These are phyloP conservation scores for Sphaerulina musiva DNA, from an alignment of 2,329 filamentous ascomycete genomes.

Conservation along the genomic window DNA sequence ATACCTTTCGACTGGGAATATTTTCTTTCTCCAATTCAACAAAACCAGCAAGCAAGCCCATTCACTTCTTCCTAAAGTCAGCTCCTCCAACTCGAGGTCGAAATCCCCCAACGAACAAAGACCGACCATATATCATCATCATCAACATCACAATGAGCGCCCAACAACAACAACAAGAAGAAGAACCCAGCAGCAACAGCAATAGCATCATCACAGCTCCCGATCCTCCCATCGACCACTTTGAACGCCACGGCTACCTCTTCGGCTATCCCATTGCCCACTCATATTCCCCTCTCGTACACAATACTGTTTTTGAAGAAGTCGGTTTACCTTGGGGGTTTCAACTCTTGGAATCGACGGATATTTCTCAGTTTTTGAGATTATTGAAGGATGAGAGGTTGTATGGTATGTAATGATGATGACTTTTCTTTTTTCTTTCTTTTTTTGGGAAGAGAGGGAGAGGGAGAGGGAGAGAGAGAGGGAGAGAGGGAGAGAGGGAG, in stretches of 20 bases:
- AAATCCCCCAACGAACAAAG: neutral
- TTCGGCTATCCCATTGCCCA: constrained; percentile 54
- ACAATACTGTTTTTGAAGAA: constrained; percentile 49
- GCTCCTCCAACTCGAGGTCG: neutral
- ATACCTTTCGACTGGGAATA: too few relatives aligned
- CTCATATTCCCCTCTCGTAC: constrained; percentile 50
- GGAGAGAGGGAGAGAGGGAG: too few relatives aligned
- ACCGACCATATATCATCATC: neutral
- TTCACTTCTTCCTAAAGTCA: too few relatives aligned
- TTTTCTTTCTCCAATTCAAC: too few relatives aligned
- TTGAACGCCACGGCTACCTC: constrained; percentile 49
- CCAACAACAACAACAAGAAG: constrained; percentile 5
- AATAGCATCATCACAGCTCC: constrained; percentile 22
- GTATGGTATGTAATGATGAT: constrained; percentile 47
- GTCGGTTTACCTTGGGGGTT: constrained; percentile 49
- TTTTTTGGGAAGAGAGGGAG: too few relatives aligned
- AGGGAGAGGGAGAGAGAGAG: too few relatives aligned
- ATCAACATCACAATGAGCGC: constrained; percentile 5
- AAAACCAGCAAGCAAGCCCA: too few relatives aligned
- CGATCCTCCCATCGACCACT: constrained; percentile 28
- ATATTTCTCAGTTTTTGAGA: constrained; percentile 40
- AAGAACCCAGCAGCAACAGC: too few relatives aligned
- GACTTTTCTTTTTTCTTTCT: neutral
- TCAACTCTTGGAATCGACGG: constrained; percentile 42
- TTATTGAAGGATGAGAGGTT: constrained; percentile 54